Percentiles rank a stretch among this genome's conserved stretches.
phyloP scores from a whole-genome alignment of 2,329 filamentous ascomycete species.

The Zymoseptoria brevis region DNA sequence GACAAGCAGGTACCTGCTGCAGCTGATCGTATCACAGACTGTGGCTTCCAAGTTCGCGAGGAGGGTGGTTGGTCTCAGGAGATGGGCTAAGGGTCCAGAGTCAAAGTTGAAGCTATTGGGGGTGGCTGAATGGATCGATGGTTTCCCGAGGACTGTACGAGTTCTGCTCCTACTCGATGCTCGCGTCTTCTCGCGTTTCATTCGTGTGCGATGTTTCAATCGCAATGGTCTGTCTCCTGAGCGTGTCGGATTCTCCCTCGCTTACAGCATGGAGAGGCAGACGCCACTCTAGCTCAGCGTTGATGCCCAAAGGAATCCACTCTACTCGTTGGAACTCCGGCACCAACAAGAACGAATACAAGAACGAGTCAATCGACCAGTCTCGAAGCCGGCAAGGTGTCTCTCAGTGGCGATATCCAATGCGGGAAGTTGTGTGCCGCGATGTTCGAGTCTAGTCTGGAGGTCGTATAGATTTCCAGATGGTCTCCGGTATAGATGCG shows the following conservation, averaged over 20 bases:
- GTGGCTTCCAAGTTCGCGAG: not conserved
- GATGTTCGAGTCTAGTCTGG: too few relatives aligned
- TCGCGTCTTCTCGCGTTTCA: not conserved
- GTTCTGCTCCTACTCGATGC: not conserved
- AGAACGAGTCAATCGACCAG: not conserved
- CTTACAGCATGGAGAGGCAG: not conserved
- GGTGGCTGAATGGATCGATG: not conserved
- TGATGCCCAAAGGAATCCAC: not conserved
- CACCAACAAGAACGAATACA: not conserved
- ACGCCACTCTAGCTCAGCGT: not conserved
- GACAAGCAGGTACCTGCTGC: not conserved
- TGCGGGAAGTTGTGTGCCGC: too few relatives aligned
- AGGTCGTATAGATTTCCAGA: too few relatives aligned
- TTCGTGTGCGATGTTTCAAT: not conserved
- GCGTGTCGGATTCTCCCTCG: not conserved
- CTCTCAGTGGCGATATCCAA: too few relatives aligned
- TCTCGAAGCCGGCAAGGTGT: not conserved
- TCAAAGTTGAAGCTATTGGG: not conserved
- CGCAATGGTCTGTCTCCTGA: not conserved
- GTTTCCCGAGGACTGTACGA: not conserved
- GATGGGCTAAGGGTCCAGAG: not conserved
- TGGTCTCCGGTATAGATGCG: not conserved
- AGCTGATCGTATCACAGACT: not conserved
- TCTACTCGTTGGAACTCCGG: not conserved
- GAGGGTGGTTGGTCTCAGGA: not conserved